These are phyloP conservation scores for Barnettozyma californica DNA, from an alignment of 805 yeast genomes.

Conservation along the genomic window DNA sequence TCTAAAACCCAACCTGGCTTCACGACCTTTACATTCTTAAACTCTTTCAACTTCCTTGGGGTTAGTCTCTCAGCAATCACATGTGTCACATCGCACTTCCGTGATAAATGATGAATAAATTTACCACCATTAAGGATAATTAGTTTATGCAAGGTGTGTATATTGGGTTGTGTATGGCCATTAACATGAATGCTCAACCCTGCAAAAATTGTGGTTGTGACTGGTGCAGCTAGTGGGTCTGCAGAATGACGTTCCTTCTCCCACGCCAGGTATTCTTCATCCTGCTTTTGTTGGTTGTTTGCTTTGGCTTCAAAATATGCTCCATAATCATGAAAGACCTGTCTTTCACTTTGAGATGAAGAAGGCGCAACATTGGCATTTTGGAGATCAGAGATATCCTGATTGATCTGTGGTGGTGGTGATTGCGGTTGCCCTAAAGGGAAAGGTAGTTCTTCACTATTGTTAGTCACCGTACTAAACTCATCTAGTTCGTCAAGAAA, in stretches of 20 bases:
- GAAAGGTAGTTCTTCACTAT: conserved; percentile 1
- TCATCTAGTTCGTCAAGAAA: background rate
- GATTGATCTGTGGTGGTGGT: background rate
- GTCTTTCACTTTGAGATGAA: background rate
- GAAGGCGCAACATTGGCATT: background rate
- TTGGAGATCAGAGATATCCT: conserved; percentile 3
- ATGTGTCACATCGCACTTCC: conserved; percentile 77
- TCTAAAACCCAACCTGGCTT: conserved; percentile 79
- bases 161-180: conserved; percentile 84
- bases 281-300: conserved; percentile 55
- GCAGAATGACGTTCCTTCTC: conserved; percentile 32
- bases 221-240: background rate
- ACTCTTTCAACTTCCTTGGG: conserved; percentile 65
- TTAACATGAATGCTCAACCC: conserved; percentile 74
- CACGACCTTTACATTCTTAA: conserved; percentile 66
- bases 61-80: conserved; percentile 77
- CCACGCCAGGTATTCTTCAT: conserved; percentile 46
- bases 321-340: conserved; percentile 62
- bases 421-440: conserved; percentile 8
- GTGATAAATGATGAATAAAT: conserved; percentile 60
- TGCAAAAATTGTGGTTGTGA: conserved; percentile 40
- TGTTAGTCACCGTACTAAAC: background rate
- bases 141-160: conserved; percentile 61
- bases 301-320: conserved; percentile 59
- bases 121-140: conserved; percentile 78